phyloP scores from a whole-genome alignment of 2,329 filamentous ascomycete species.

The Seiridium cupressi region DNA sequence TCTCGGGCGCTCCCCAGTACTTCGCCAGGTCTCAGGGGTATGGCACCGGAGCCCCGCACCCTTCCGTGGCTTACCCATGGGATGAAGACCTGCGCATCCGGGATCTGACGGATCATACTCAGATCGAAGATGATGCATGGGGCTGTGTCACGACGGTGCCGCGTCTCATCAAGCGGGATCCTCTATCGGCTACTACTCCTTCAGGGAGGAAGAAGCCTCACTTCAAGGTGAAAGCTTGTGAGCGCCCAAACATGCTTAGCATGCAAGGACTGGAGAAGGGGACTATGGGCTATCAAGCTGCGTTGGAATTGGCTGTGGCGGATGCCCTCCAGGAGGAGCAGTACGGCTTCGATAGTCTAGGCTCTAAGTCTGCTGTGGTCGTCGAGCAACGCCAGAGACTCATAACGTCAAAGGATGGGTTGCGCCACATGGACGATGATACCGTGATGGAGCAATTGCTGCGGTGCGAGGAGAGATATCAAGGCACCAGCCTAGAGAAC shows the following conservation, averaged over 20 bases:
- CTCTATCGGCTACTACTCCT: conserved; percentile 40
- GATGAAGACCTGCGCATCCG: conserved; percentile 60
- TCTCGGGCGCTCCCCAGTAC: conserved; percentile 75
- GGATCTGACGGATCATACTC: conserved; percentile 63
- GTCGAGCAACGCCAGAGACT: conserved; percentile 58
- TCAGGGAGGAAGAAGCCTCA: conserved; percentile 49
- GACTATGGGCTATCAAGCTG: conserved; percentile 67
- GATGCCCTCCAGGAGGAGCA: conserved; percentile 64
- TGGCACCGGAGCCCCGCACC: conserved; percentile 58
- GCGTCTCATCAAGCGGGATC: conserved; percentile 52
- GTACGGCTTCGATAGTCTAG: conserved; percentile 56
- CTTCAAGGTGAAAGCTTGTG: conserved; percentile 57
- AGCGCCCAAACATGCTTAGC: conserved; percentile 70
- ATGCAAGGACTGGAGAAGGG: conserved; percentile 71
- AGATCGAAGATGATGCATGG: conserved; percentile 64
- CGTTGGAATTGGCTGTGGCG: conserved; percentile 62
- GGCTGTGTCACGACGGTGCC: conserved; percentile 61
- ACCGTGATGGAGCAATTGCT: conserved; percentile 58
- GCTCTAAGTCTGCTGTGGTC: conserved; percentile 52
- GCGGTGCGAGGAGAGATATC: conserved; percentile 54
- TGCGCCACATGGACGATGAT: conserved; percentile 56
- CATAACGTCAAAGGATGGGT: conserved; percentile 49
- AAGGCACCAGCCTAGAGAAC: conserved; percentile 49
- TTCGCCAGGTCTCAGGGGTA: conserved; percentile 60
- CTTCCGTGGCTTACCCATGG: conserved; percentile 67